Evolutionary conservation across 2,329 filamentous ascomycete species (phyloP), one percentile per base, ranked within the genome.

Genomic region (Mycocentrospora acerina): DNA sequence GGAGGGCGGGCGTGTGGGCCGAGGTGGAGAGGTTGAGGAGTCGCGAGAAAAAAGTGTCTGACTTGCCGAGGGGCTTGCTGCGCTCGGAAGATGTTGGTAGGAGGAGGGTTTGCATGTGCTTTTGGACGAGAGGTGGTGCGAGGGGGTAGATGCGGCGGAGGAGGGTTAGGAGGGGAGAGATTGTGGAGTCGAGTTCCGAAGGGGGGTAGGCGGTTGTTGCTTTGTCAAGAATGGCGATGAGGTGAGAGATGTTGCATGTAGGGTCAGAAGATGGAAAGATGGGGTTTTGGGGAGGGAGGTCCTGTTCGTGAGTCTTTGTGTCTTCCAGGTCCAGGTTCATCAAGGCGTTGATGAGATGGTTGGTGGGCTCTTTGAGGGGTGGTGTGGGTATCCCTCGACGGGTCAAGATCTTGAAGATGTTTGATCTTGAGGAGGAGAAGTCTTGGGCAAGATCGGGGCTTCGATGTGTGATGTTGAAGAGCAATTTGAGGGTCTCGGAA

Each of bases 401-500:
- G 19, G 68, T 67, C 12, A 97, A 72, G 13, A 96, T 78, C 29
- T 80, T 78, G 40, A 90, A 73, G 18, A 97, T 79, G 42, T 82
- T 76, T 9, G 82, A 77, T 28, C 94, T 77, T 3, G 85, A 81
- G 15, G 78, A 71, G 1, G 81, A 81, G 59, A 96, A 94, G 1
- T 74, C 69, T 1, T 72, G 64, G 4, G 71, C 68, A 17, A 84
- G 75, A 28, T 83, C 75, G 4, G 82, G 80, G 56, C 84, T 85
- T 57, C 83, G 82, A 55, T 90, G 83, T 2, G 86, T 86, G 36
- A 95, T 75, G 66, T 96, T 96, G 75, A 94, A 97, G 35, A 95
- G 71, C 27, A 97, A 76, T 60, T 95, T 96, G 33, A 93, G 72
- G 0, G 86, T 91, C 66, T 97, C 91, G 7, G 76, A 77, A 25